Percentiles rank a stretch among this genome's conserved stretches.
These are phyloP conservation scores for Pseudofabraea citricarpa DNA, from an alignment of 2,329 filamentous ascomycete genomes.

Conservation along the genomic window DNA sequence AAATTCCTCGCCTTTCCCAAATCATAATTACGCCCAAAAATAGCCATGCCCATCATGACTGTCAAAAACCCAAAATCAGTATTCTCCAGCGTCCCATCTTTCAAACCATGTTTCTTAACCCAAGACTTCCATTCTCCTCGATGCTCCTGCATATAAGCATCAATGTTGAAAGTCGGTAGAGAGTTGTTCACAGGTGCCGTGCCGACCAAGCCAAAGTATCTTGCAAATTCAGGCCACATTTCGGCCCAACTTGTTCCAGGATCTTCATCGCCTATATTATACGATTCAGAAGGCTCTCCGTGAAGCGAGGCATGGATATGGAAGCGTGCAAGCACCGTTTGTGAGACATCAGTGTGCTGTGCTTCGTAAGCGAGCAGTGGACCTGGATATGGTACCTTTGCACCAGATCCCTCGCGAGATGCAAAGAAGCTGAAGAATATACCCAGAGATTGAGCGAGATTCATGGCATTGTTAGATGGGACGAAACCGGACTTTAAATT, in stretches of 20 bases:
- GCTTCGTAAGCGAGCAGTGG: slow-evolving; percentile 24
- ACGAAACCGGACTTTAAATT: no score
- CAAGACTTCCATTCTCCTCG: no score
- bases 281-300: slow-evolving; percentile 9
- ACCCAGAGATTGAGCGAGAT: slow-evolving; percentile 33
- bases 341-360: slow-evolving; percentile 30
- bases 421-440: slow-evolving; percentile 31
- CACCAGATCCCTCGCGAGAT: slow-evolving; percentile 27
- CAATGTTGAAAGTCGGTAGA: no score
- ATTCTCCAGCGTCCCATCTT: no score
- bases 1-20: no score
- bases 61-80: no score
- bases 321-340: slow-evolving; percentile 19
- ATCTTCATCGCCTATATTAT: slow-evolving; percentile 23
- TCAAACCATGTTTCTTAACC: no score
- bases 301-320: slow-evolving; percentile 22
- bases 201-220: slow-evolving; percentile 20
- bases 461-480: slow-evolving; percentile 37
- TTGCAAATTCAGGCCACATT: slow-evolving; percentile 16
- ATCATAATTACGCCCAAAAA: no score
- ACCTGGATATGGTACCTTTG: slow-evolving; percentile 30
- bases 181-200: no score
- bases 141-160: no score
- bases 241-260: slow-evolving; percentile 10
- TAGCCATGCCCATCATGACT: no score